Evolutionary conservation across 176 grass and related monocot species (phyloP), one percentile per base, ranked within the genome.

Genomic region (Melocanna baccifera): DNA sequence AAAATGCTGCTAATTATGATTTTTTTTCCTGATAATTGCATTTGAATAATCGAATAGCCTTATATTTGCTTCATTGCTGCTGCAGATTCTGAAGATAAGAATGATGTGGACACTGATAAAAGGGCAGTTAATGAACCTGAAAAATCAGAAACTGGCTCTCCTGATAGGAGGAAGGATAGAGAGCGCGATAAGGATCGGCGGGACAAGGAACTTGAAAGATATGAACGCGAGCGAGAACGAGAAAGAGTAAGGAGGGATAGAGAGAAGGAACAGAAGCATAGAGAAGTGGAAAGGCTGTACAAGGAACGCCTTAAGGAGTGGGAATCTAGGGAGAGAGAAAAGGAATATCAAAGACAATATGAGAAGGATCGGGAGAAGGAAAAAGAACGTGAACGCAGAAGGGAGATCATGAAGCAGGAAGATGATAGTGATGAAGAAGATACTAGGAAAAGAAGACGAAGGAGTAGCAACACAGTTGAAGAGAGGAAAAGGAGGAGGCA

Each of bases 351-450:
- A 36, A 79, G 93, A 20, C 84, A 96, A 40, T 71, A 87, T 40
- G 91, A 96, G 72, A 99, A 89, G 84, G 93, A 96, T 5, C 79
- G 86, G 15, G 97, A 94, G 86, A 99, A 91, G 63, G 91, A 92
- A 32, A 92, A 82, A 86, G 97, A 99, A 40, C 86, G 87, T 83
- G 91, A 94, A 62, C 93, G 97, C 14, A 90, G 62, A 84, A 94
- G 82, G 90, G 97, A 99, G 67, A 87, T 99, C 67, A 42, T 85
- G 64, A 96, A 87, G 39, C 97, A 96, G 89, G 97, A 99, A 86
- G 93, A 96, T 58, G 93, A 99, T 16, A 96, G 86, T 43, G 97
- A 94, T 71, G 97, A 94, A 73, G 97, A 99, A 69, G 96, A 96
- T 82, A 89, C 40, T 1, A 96, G 93, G 81, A 98, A 96, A 91